Percentiles rank a stretch among this genome's conserved stretches.
Conservation (phyloP, 1,284 basidiomycete species). For the Pholiota adiposa region DNA sequence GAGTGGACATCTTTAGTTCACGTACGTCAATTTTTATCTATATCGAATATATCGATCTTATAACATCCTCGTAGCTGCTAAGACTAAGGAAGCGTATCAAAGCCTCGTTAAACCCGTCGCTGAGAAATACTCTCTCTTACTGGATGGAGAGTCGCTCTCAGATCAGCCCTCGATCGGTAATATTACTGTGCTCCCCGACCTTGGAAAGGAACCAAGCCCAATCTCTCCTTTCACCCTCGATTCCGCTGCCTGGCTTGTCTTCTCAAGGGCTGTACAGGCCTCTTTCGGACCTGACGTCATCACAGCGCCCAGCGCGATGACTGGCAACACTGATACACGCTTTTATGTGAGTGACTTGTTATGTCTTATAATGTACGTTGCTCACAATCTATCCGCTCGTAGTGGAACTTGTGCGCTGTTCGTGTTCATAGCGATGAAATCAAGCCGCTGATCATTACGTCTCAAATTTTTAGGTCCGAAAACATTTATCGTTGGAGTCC, state of each 20-base stretch:
- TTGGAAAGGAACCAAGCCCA: slow-evolving; percentile 26
- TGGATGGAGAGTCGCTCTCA: slow-evolving; percentile 24
- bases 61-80: slow-evolving; percentile 15
- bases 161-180: slow-evolving; percentile 26
- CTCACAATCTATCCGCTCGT: not conserved
- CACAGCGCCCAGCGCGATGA: slow-evolving; percentile 33
- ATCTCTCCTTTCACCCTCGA: slow-evolving; percentile 26
- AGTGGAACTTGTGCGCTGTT: slow-evolving; percentile 29
- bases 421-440: not conserved
- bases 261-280: slow-evolving; percentile 29
- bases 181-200: slow-evolving; percentile 23
- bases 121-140: slow-evolving; percentile 26
- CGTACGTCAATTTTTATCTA: slow-evolving; percentile 15
- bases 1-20: slow-evolving; percentile 31
- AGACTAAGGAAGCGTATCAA: slow-evolving; percentile 21
- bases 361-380: not conserved
- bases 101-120: slow-evolving; percentile 28
- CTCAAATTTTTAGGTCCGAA: slow-evolving; percentile 18
- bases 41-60: not conserved
- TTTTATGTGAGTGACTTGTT: slow-evolving; percentile 26
- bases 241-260: slow-evolving; percentile 27
- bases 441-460: not conserved
- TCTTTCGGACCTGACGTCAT: slow-evolving; percentile 29
- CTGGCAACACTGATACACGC: slow-evolving; percentile 33
- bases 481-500: slow-evolving; percentile 36